Conservation (phyloP, 768 basidiomycete species). For the Thelephora ganbajun region DNA sequence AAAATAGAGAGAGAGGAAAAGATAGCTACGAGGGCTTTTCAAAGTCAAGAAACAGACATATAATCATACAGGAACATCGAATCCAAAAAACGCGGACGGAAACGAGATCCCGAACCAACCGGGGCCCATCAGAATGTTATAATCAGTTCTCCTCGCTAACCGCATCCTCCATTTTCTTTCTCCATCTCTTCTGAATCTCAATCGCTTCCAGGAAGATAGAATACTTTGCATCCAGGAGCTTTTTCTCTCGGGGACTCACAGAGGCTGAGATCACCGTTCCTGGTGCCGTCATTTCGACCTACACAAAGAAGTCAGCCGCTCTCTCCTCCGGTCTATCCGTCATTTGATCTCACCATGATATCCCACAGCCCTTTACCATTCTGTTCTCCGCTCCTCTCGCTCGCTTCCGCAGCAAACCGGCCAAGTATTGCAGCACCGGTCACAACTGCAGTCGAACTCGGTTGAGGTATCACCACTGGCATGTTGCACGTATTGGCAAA, state of each 20-base stretch:
- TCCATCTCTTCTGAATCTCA: conserved; percentile 82
- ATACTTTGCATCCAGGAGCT: conserved; percentile 82
- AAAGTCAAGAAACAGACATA: too few species aligned
- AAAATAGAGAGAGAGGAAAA: too few species aligned
- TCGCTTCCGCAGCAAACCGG: conserved; percentile 60
- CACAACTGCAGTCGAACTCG: conserved; percentile 72
- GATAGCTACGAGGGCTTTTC: too few species aligned
- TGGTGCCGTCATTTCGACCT: conserved; percentile 88
- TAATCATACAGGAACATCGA: too few species aligned
- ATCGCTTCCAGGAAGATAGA: conserved; percentile 83
- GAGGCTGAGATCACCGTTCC: conserved; percentile 59
- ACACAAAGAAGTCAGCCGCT: not conserved
- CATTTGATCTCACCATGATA: conserved; percentile 56
- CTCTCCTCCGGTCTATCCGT: conserved; percentile 1
- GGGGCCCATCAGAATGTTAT: too few species aligned
- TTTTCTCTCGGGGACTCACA: conserved; percentile 49
- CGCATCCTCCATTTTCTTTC: conserved; percentile 60
- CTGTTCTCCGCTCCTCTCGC: conserved; percentile 20
- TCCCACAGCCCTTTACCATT: conserved; percentile 69
- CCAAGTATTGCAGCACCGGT: conserved; percentile 92
- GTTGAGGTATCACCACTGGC: conserved; percentile 71
- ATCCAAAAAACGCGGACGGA: too few species aligned
- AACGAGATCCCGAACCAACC: too few species aligned
- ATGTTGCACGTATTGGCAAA: conserved; percentile 76
- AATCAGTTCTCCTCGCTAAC: not conserved